Conservation (phyloP, 2,329 filamentous ascomycete genomes). For the Metarhizium brunneum region DNA sequence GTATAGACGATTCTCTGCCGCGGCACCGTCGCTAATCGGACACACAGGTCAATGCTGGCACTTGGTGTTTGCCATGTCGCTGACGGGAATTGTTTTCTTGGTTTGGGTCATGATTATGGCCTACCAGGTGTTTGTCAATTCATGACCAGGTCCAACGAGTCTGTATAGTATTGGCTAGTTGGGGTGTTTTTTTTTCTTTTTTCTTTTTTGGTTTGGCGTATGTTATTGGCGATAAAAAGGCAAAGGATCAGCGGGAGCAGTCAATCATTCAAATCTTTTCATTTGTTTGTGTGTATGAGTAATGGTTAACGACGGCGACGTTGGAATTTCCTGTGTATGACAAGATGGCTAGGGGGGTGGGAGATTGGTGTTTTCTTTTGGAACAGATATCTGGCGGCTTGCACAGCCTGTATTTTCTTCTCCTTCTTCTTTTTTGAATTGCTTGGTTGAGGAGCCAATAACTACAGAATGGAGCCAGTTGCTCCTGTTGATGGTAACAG, state of each 20-base stretch:
- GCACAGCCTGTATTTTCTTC: background rate
- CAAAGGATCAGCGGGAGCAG: background rate
- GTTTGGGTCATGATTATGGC: conserved; percentile 63
- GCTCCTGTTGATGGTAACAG: background rate
- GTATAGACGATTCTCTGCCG: too few relatives aligned
- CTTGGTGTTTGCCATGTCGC: conserved; percentile 52
- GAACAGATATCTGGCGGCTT: background rate
- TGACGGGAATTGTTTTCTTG: conserved; percentile 51
- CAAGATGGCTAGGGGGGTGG: background rate
- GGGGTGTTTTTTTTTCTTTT: background rate
- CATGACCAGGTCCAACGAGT: conserved; percentile 12
- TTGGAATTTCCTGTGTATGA: background rate
- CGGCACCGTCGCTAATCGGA: conserved; percentile 8
- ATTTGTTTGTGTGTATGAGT: background rate
- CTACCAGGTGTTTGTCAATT: conserved; percentile 50
- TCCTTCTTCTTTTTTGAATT: background rate
- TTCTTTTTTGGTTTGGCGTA: background rate
- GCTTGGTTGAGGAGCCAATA: background rate
- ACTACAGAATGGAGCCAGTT: background rate
- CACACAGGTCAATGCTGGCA: conserved; percentile 51
- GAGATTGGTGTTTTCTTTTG: background rate
- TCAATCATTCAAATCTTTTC: background rate
- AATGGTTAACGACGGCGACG: background rate
- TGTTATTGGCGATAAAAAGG: background rate
- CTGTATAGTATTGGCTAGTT: background rate